phyloP scores from a whole-genome alignment of 2,329 filamentous ascomycete genomes.

The Trichoderma brevicompactum region DNA sequence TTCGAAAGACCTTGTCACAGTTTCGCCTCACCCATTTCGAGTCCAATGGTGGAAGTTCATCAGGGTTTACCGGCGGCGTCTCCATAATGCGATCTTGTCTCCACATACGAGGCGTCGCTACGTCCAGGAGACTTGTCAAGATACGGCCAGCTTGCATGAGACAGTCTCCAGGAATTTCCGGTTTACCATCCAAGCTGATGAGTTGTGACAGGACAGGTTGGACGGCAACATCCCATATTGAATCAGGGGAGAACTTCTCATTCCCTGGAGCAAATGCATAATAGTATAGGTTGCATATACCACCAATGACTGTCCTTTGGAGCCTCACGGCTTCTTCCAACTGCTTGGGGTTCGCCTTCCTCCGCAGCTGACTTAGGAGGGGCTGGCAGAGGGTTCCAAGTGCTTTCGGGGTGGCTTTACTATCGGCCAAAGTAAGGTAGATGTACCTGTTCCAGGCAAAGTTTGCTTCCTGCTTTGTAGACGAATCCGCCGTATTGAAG shows the following conservation, averaged over 20 bases:
- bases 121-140: slow-evolving; percentile 71
- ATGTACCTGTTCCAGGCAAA: slow-evolving; percentile 85
- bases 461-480: slow-evolving; percentile 76
- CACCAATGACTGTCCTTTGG: slow-evolving; percentile 63
- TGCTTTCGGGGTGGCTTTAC: slow-evolving; percentile 53
- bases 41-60: slow-evolving; percentile 84
- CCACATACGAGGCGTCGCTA: slow-evolving; percentile 66
- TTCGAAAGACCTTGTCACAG: slow-evolving; percentile 64
- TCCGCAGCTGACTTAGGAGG: slow-evolving; percentile 68
- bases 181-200: slow-evolving; percentile 46
- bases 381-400: slow-evolving; percentile 63
- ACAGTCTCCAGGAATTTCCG: slow-evolving; percentile 53
- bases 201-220: slow-evolving; percentile 64
- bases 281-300: slow-evolving; percentile 80
- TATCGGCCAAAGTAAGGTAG: slow-evolving; percentile 70
- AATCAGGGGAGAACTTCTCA: slow-evolving; percentile 67
- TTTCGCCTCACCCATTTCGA: slow-evolving; percentile 85
- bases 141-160: slow-evolving; percentile 66
- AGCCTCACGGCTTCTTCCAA: slow-evolving; percentile 56
- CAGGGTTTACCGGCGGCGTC: slow-evolving; percentile 59
- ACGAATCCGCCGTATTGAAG: slow-evolving; percentile 77
- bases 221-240: slow-evolving; percentile 79
- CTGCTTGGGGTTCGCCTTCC: slow-evolving; percentile 62
- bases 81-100: slow-evolving; percentile 72
- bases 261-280: slow-evolving; percentile 77